These are phyloP conservation scores for Aspergillus aculeatus DNA, from an alignment of 2,329 filamentous ascomycete species.

Conservation along the genomic window DNA sequence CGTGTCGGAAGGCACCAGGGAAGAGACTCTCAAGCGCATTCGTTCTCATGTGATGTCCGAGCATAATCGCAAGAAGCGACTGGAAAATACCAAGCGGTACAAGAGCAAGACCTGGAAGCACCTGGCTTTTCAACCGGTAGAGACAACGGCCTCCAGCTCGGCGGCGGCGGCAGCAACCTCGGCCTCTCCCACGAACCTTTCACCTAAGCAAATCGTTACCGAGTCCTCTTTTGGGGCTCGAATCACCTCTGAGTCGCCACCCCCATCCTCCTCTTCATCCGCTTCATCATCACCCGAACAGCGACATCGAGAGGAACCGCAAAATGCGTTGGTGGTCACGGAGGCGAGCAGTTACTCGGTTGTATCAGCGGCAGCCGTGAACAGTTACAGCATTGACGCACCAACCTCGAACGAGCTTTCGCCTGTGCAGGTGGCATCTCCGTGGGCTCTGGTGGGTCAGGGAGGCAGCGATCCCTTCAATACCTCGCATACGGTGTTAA, in stretches of 20 bases:
- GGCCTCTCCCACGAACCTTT: not conserved
- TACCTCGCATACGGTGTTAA: slow-evolving; percentile 35
- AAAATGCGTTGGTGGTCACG: slow-evolving; percentile 9
- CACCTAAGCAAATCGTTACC: slow-evolving; percentile 1
- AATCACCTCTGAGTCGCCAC: not conserved
- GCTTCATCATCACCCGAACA: slow-evolving; percentile 14
- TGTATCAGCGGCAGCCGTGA: slow-evolving; percentile 10
- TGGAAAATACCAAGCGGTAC: slow-evolving; percentile 41
- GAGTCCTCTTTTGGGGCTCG: slow-evolving; percentile 5
- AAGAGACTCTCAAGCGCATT: slow-evolving; percentile 43
- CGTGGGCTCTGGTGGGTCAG: slow-evolving; percentile 31
- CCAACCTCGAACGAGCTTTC: slow-evolving; percentile 15
- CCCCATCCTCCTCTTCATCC: slow-evolving; percentile 5
- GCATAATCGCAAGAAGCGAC: slow-evolving; percentile 42
- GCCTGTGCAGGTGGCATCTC: slow-evolving; percentile 11
- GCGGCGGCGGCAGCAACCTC: slow-evolving; percentile 4
- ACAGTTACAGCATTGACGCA: slow-evolving; percentile 16
- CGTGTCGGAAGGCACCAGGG: slow-evolving; percentile 36
- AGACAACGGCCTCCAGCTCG: slow-evolving; percentile 23
- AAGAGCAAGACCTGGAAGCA: slow-evolving; percentile 41
- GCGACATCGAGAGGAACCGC: slow-evolving; percentile 15
- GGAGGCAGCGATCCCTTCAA: slow-evolving; percentile 39
- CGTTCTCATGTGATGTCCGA: slow-evolving; percentile 46
- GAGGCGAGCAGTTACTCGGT: slow-evolving; percentile 6
- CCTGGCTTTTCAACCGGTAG: slow-evolving; percentile 34